These are phyloP conservation scores for Tylopilus felleus DNA, from an alignment of 768 basidiomycete genomes.

Conservation along the genomic window DNA sequence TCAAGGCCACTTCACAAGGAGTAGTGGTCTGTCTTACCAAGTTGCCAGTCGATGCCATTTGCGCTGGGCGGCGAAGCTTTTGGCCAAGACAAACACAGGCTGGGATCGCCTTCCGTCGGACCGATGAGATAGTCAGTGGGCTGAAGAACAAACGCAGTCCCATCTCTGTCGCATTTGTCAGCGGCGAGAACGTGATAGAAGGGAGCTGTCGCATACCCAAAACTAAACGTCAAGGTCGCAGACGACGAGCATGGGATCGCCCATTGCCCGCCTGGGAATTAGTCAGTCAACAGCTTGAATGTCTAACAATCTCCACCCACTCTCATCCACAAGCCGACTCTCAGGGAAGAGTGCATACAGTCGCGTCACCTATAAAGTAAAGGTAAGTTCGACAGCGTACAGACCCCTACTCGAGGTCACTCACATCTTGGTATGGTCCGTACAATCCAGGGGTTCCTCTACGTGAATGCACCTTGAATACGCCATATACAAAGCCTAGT, in stretches of 20 bases:
- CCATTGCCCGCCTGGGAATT: slow-evolving; percentile 59
- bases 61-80: slow-evolving; percentile 58
- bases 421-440: slow-evolving; percentile 75
- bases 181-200: neutral
- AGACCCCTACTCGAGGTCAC: slow-evolving; percentile 14
- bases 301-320: slow-evolving; percentile 31
- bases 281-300: neutral
- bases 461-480: slow-evolving; percentile 3
- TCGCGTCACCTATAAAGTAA: slow-evolving; percentile 53
- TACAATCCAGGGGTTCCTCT: slow-evolving; percentile 72
- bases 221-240: slow-evolving; percentile 58
- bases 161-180: slow-evolving; percentile 18
- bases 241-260: slow-evolving; percentile 67
- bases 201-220: slow-evolving; percentile 49
- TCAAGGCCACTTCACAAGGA: neutral
- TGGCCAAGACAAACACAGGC: slow-evolving; percentile 75
- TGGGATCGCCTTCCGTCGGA: slow-evolving; percentile 58
- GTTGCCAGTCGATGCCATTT: slow-evolving; percentile 82
- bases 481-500: neutral
- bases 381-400: neutral
- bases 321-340: slow-evolving; percentile 64
- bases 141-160: slow-evolving; percentile 52
- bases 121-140: slow-evolving; percentile 80
- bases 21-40: slow-evolving; percentile 43
- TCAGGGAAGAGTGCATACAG: slow-evolving; percentile 58